Percentiles rank a stretch among this genome's conserved stretches.
Evolutionary conservation across 1,139 yeast genomes (phyloP).

Genomic region (Blastobotrys proliferans): DNA sequence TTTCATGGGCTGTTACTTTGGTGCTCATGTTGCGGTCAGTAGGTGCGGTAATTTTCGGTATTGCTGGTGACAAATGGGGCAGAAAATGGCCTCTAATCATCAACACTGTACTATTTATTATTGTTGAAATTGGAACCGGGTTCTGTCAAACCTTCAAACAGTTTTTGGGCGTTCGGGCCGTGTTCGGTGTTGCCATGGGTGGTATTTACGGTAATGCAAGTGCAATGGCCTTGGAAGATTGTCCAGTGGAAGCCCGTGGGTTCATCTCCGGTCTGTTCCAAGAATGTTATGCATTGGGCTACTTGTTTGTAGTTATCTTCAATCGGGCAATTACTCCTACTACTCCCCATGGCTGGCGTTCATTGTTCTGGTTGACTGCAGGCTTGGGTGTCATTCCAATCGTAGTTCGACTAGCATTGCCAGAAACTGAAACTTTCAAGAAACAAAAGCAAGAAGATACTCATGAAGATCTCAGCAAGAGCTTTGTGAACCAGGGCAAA

Average conservation of each 20-base stretch:
- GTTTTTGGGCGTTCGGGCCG: constrained; percentile 49
- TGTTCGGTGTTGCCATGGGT: constrained; percentile 65
- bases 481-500: constrained; percentile 28
- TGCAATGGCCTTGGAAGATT: constrained; percentile 64
- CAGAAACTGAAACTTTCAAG: constrained; percentile 59
- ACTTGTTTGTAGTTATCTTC: constrained; percentile 60
- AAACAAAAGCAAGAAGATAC: constrained; percentile 28
- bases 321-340: constrained; percentile 55
- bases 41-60: constrained; percentile 58
- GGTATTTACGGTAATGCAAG: constrained; percentile 67
- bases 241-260: constrained; percentile 57
- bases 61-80: constrained; percentile 48
- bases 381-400: constrained; percentile 60
- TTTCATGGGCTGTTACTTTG: constrained; percentile 64
- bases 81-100: constrained; percentile 52
- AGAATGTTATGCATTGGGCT: constrained; percentile 71
- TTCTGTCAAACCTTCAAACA: constrained; percentile 47
- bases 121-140: constrained; percentile 52
- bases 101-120: constrained; percentile 42
- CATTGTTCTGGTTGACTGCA: constrained; percentile 76
- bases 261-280: constrained; percentile 64
- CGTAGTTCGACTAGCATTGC: constrained; percentile 50
- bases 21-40: constrained; percentile 58
- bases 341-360: constrained; percentile 61
- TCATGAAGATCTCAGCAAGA: constrained; percentile 23